A percentile compares a stretch with the other conserved stretches of the same genome.
Conservation (phyloP, 139 green algal genomes). For the Chlorella sp. region DNA sequence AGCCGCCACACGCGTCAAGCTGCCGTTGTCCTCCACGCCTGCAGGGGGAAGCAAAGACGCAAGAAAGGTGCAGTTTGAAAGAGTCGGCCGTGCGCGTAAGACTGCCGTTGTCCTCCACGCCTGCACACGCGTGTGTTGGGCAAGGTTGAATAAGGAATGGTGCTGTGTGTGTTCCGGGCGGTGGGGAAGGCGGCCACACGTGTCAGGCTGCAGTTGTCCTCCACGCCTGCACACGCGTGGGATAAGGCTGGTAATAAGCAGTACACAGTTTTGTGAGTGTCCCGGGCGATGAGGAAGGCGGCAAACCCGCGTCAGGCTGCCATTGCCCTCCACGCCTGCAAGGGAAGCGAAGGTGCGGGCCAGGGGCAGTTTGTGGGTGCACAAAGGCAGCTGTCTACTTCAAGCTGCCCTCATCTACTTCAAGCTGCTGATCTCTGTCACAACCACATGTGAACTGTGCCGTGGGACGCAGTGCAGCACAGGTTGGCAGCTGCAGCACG, state of each 20-base stretch:
- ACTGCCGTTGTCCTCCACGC: constrained; percentile 94
- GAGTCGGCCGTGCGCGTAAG: constrained; percentile 84
- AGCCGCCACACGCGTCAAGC: constrained; percentile 82
- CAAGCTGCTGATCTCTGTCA: too few species aligned
- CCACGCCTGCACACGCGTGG: constrained; percentile 73
- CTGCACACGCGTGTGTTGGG: too few species aligned
- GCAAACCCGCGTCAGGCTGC: constrained; percentile 82
- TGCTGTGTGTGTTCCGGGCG: neutral
- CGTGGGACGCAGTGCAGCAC: too few species aligned
- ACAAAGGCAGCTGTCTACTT: too few species aligned
- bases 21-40: constrained; percentile 96
- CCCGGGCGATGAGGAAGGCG: constrained; percentile 83
- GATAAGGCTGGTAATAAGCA: neutral
- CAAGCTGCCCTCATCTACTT: too few species aligned
- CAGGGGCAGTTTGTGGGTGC: constrained; percentile 50
- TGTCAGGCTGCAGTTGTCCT: constrained; percentile 90
- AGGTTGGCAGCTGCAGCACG: too few species aligned
- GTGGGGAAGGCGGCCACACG: constrained; percentile 90
- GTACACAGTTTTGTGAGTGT: too few species aligned
- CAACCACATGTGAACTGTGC: too few species aligned
- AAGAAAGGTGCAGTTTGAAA: constrained; percentile 58
- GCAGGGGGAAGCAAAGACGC: neutral
- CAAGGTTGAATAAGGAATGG: neutral
- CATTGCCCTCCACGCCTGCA: constrained; percentile 94
- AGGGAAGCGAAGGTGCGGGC: neutral